Percentiles rank a stretch among this genome's conserved stretches.
These are phyloP conservation scores for Apophysomyces trapeziformis DNA, from an alignment of 371 early-diverging fungal genomes.

Conservation along the genomic window DNA sequence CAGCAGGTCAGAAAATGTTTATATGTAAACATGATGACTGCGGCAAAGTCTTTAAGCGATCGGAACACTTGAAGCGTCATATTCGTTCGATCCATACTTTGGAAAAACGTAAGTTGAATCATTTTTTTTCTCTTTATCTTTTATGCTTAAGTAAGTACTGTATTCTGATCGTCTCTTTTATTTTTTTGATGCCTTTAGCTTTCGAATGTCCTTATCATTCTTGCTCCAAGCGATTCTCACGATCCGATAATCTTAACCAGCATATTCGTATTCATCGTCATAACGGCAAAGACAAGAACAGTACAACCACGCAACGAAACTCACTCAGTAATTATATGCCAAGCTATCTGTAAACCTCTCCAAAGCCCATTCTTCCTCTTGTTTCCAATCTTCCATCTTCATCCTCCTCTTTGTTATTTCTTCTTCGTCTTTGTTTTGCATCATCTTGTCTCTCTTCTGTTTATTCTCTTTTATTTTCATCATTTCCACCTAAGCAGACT, in stretches of 20 bases:
- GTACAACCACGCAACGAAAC: not conserved
- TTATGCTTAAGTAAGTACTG: not conserved
- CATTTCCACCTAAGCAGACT: constrained; percentile 7
- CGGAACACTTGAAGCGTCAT: constrained; percentile 84
- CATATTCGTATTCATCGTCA: constrained; percentile 61
- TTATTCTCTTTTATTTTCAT: not conserved
- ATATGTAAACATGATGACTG: constrained; percentile 63
- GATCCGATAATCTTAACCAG: constrained; percentile 75
- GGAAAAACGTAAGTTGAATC: constrained; percentile 47
- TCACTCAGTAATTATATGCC: constrained; percentile 14
- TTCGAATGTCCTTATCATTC: constrained; percentile 58
- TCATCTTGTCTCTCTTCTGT: constrained; percentile 10
- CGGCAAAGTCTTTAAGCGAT: constrained; percentile 78
- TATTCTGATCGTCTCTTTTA: not conserved
- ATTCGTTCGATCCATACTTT: constrained; percentile 63
- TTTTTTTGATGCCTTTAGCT: constrained; percentile 15
- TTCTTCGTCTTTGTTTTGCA: constrained; percentile 1
- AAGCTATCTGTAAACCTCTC: constrained; percentile 5
- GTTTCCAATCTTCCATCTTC: not conserved
- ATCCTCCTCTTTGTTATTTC: not conserved
- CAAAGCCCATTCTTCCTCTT: not conserved
- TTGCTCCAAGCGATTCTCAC: constrained; percentile 73
- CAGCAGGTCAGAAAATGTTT: constrained; percentile 46
- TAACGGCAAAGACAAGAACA: constrained; percentile 30
- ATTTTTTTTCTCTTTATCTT: constrained; percentile 8